Conservation (phyloP, 352 stramenopile genomes). For the Globisporangium iwayamae region DNA sequence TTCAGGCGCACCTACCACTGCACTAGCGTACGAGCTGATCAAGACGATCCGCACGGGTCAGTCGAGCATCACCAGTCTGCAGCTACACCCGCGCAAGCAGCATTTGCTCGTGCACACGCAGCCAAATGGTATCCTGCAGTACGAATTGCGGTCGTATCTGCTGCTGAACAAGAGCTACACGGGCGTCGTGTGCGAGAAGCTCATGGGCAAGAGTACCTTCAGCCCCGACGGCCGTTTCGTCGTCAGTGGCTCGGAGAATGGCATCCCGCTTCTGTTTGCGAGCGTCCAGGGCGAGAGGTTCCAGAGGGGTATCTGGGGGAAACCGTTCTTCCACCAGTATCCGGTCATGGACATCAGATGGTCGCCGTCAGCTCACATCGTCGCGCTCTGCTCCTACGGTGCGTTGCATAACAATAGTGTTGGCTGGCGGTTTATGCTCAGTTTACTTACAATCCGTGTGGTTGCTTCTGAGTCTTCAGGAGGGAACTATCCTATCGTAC, state of each 20-base stretch:
- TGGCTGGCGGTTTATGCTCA: no score
- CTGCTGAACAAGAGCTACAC: conserved; percentile 69
- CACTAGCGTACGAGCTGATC: conserved; percentile 29
- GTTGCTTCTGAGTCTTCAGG: conserved; percentile 20
- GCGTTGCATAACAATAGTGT: neutral
- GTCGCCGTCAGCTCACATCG: conserved; percentile 57
- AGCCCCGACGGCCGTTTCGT: conserved; percentile 67
- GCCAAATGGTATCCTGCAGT: conserved; percentile 59
- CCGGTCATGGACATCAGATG: conserved; percentile 59
- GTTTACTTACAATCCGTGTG: neutral
- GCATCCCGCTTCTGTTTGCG: conserved; percentile 45
- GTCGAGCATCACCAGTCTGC: conserved; percentile 43
- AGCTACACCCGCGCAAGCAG: conserved; percentile 58
- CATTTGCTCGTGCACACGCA: conserved; percentile 68
- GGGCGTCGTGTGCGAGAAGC: conserved; percentile 40
- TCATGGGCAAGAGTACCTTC: conserved; percentile 49
- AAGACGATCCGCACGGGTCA: conserved; percentile 58
- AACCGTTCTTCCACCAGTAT: conserved; percentile 45
- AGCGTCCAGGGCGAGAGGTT: conserved; percentile 52
- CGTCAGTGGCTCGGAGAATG: conserved; percentile 59
- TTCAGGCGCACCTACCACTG: neutral
- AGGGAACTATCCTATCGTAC: conserved; percentile 53
- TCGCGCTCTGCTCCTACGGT: conserved; percentile 63
- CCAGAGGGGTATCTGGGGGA: conserved; percentile 46
- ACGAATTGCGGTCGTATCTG: conserved; percentile 70